These are phyloP conservation scores for Lentithecium fluviatile DNA, from an alignment of 495 filamentous ascomycete species.

Conservation along the genomic window DNA sequence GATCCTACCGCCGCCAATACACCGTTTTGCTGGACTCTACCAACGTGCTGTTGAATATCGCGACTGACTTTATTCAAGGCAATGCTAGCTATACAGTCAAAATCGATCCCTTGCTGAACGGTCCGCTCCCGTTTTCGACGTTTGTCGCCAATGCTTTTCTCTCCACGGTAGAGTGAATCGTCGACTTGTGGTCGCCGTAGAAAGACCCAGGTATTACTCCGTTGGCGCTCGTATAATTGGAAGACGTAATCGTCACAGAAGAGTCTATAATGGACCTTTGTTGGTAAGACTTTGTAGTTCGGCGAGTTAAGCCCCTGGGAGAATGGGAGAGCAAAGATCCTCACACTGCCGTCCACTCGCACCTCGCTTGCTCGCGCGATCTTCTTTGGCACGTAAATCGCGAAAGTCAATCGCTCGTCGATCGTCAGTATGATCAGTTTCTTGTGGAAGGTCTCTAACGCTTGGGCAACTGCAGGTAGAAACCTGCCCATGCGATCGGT, in stretches of 20 bases:
- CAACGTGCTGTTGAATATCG: conserved; percentile 46
- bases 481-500: conserved; percentile 47
- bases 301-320: conserved; percentile 44
- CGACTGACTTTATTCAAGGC: conserved; percentile 51
- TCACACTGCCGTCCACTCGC: conserved; percentile 46
- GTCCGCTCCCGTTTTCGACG: conserved; percentile 44
- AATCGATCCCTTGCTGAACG: conserved; percentile 45
- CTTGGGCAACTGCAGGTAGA: conserved; percentile 38
- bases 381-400: conserved; percentile 51
- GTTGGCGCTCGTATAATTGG: conserved; percentile 47
- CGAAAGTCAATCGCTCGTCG: conserved; percentile 51
- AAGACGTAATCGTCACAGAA: conserved; percentile 48
- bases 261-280: conserved; percentile 49
- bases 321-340: conserved; percentile 52
- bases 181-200: conserved; percentile 43
- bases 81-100: conserved; percentile 48
- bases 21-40: conserved; percentile 46
- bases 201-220: conserved; percentile 50
- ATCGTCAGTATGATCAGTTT: conserved; percentile 50
- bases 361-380: conserved; percentile 43
- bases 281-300: conserved; percentile 44
- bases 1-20: conserved; percentile 45
- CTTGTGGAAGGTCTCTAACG: conserved; percentile 48
- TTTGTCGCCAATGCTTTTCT: conserved; percentile 38
- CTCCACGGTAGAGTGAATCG: conserved; percentile 43